A percentile compares a stretch with the other conserved stretches of the same genome.
phyloP scores from a whole-genome alignment of 371 early-diverging fungal genomes.

The Rhizopus microsporus region DNA sequence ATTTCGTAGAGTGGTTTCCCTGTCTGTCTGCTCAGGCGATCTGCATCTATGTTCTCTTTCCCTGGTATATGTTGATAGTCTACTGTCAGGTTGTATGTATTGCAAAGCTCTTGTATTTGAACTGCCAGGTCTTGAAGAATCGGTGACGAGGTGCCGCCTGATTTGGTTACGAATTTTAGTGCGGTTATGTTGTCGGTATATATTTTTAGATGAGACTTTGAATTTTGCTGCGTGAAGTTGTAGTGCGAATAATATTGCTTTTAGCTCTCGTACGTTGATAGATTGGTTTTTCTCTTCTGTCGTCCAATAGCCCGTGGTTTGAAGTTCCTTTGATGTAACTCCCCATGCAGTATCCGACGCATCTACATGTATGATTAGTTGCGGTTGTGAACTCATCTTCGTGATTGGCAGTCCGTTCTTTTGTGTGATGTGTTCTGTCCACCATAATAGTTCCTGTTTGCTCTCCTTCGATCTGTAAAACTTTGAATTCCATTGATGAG shows the following conservation, averaged over 20 bases:
- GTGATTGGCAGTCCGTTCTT: constrained; percentile 13
- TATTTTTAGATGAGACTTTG: not conserved
- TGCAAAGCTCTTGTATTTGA: constrained; percentile 13
- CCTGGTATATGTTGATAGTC: constrained; percentile 15
- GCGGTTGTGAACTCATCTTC: not conserved
- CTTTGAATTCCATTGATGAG: constrained; percentile 4
- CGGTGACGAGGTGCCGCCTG: constrained; percentile 11
- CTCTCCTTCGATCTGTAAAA: not conserved
- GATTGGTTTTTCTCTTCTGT: constrained; percentile 1
- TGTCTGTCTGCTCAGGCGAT: constrained; percentile 8
- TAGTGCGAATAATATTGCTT: constrained; percentile 9
- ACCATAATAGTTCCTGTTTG: constrained; percentile 6
- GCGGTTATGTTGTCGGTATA: constrained; percentile 14
- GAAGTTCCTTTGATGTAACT: not conserved
- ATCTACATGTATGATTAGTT: constrained; percentile 10
- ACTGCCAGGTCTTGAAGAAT: constrained; percentile 10
- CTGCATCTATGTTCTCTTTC: constrained; percentile 10
- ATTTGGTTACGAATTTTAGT: constrained; percentile 13
- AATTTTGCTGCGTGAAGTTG: constrained; percentile 6
- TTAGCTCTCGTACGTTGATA: constrained; percentile 13
- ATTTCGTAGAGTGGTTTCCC: constrained; percentile 4
- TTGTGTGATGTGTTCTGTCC: not conserved
- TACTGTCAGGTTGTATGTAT: constrained; percentile 4
- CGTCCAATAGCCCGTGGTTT: constrained; percentile 3
- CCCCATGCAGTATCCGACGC: constrained; percentile 17